These are phyloP conservation scores for Pulveroboletus frians DNA, from an alignment of 768 basidiomycete genomes.

Conservation along the genomic window DNA sequence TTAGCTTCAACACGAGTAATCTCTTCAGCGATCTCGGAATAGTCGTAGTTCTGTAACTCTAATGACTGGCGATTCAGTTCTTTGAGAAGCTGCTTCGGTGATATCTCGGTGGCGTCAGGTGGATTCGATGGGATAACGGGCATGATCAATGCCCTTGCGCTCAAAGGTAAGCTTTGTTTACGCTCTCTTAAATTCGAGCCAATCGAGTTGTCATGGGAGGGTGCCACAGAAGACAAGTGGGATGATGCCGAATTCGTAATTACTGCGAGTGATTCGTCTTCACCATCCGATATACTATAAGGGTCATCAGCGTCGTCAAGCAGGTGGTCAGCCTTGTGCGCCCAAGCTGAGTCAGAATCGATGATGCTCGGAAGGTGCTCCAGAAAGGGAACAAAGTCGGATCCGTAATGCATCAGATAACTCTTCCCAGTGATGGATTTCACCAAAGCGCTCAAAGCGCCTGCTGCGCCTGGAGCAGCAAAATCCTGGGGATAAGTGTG, in stretches of 20 bases:
- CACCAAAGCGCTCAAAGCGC: conserved; percentile 69
- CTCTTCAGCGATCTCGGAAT: conserved; percentile 75
- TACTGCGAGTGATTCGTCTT: conserved; percentile 35
- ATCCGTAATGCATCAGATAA: conserved; percentile 79
- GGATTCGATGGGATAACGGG: conserved; percentile 26
- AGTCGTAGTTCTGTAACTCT: conserved; percentile 51
- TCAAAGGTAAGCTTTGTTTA: conserved; percentile 63
- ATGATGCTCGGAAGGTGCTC: conserved; percentile 56
- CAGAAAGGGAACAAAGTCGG: conserved; percentile 76
- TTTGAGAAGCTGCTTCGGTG: conserved; percentile 56
- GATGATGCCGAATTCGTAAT: conserved; percentile 31
- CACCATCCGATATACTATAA: conserved; percentile 51
- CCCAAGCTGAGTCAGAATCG: conserved; percentile 74
- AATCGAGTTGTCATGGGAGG: conserved; percentile 21
- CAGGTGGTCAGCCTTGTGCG: conserved; percentile 56
- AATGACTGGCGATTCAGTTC: conserved; percentile 56
- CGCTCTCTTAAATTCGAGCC: conserved; percentile 46
- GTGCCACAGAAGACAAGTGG: conserved; percentile 18
- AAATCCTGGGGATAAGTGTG: conserved; percentile 74
- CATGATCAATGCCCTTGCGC: conserved; percentile 40
- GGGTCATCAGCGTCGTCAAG: conserved; percentile 61
- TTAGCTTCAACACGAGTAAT: conserved; percentile 71
- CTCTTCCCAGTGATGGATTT: conserved; percentile 77
- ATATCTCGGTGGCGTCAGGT: conserved; percentile 35
- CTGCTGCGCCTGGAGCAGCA: conserved; percentile 65